phyloP scores from a whole-genome alignment of 768 basidiomycete species.

The Russula sp. region DNA sequence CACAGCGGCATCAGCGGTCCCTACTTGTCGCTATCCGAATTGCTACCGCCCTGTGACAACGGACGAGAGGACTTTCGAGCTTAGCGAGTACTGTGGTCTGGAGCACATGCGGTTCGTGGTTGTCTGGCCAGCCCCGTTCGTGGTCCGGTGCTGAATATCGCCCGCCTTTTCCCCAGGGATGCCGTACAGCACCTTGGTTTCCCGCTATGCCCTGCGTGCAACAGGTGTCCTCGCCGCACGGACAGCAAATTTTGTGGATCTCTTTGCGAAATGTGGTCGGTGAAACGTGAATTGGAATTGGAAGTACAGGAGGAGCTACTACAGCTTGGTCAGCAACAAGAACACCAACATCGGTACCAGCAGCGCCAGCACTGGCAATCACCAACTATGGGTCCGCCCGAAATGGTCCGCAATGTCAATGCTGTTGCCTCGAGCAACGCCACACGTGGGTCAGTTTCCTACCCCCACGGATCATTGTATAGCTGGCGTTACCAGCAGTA shows the following conservation, averaged over 20 bases:
- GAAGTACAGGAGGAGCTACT: background rate
- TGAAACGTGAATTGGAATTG: background rate
- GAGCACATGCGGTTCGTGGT: constrained; percentile 11
- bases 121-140: background rate
- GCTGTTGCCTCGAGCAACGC: background rate
- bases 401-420: background rate
- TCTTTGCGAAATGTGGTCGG: constrained; percentile 5
- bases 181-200: background rate
- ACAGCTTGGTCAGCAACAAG: background rate
- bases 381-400: background rate
- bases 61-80: background rate
- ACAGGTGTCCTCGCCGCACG: background rate
- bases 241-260: constrained; percentile 5
- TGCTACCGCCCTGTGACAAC: background rate
- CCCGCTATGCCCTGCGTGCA: constrained; percentile 6
- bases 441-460: background rate
- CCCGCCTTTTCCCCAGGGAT: background rate
- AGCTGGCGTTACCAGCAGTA: background rate
- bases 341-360: background rate
- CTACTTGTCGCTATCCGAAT: background rate
- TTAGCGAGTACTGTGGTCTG: constrained; percentile 2
- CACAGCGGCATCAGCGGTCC: background rate
- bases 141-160: background rate
- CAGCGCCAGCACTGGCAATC: background rate
- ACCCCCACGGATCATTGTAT: background rate